phyloP scores from a whole-genome alignment of 129 eudicot genomes.

The Flaveria robusta region DNA sequence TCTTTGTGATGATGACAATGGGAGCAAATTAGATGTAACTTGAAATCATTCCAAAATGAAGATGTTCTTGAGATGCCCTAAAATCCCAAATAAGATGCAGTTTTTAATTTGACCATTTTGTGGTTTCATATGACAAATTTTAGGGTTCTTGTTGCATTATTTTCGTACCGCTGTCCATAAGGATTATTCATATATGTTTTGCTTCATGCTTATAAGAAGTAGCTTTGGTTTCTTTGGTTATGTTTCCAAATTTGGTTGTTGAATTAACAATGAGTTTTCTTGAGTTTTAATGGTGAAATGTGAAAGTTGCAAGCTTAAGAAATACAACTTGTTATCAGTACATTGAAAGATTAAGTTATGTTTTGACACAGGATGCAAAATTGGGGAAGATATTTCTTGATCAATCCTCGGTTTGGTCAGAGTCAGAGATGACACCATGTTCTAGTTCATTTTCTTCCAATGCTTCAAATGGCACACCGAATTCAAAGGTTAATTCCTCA shows the following conservation, averaged over 20 bases:
- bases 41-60: slow-evolving; percentile 4
- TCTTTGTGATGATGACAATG: background rate
- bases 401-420: slow-evolving; percentile 41
- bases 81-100: slow-evolving; percentile 2
- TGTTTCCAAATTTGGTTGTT: background rate
- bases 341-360: background rate
- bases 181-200: background rate
- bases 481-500: slow-evolving; percentile 32
- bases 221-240: background rate
- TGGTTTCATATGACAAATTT: background rate
- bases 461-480: slow-evolving; percentile 32
- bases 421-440: slow-evolving; percentile 41
- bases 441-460: slow-evolving; percentile 35
- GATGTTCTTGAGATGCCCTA: background rate
- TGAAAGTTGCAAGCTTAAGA: background rate
- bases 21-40: background rate
- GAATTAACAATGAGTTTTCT: background rate
- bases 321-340: background rate
- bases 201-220: slow-evolving; percentile 7
- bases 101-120: background rate
- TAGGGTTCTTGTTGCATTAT: background rate
- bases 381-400: slow-evolving; percentile 32
- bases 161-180: background rate
- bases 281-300: background rate
- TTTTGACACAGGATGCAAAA: slow-evolving; percentile 32